Evolutionary conservation across 495 filamentous ascomycete genomes (phyloP).

Genomic region (Talaromyces trachyspermus): DNA sequence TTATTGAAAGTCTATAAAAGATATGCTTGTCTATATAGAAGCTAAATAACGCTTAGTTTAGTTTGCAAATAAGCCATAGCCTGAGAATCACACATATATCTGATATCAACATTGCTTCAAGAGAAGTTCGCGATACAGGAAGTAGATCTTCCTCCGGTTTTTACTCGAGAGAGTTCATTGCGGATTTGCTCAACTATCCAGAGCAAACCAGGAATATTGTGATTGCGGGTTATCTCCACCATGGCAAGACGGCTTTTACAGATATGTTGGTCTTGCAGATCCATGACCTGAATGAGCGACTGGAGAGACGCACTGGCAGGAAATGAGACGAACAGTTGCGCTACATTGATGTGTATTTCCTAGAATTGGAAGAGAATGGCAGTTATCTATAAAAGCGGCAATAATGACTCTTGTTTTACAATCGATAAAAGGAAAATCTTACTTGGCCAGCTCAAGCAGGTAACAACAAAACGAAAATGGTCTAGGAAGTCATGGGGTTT

Average conservation of each 20-base stretch:
- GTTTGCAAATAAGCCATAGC: no score
- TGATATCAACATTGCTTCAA: no score
- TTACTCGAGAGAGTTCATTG: conserved; percentile 87
- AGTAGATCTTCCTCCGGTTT: conserved; percentile 81
- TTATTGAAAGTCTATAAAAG: no score
- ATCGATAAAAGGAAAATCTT: conserved; percentile 86
- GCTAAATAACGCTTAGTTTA: no score
- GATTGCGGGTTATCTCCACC: conserved; percentile 86
- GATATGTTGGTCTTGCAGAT: conserved; percentile 97
- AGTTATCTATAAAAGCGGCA: conserved; percentile 83
- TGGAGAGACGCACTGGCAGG: conserved; percentile 72
- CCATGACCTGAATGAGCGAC: conserved; percentile 69
- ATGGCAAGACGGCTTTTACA: conserved; percentile 97
- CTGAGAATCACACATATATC: no score
- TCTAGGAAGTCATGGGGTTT: no score
- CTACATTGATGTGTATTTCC: conserved; percentile 85
- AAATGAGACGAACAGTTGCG: conserved; percentile 84
- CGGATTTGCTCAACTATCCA: conserved; percentile 91
- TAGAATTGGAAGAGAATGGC: conserved; percentile 86
- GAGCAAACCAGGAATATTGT: conserved; percentile 91
- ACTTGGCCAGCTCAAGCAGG: no score
- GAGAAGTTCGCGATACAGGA: conserved; percentile 96
- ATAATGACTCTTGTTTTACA: conserved; percentile 92
- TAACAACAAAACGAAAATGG: no score
- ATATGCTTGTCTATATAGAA: no score